These are phyloP conservation scores for Plasmodium berghei DNA, from an alignment of 169 alveolate genomes.

Conservation along the genomic window DNA sequence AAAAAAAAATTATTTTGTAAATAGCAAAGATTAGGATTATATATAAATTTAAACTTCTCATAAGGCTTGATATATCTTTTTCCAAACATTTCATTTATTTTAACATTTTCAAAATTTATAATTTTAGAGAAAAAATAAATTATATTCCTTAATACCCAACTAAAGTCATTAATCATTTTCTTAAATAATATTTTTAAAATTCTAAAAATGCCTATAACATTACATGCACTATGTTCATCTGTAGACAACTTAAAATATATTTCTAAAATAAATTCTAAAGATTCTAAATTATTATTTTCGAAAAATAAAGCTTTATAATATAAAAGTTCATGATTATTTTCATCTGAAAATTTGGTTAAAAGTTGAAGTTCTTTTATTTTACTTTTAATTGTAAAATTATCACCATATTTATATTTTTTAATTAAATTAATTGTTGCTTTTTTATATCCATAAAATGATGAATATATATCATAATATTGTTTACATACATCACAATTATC, in stretches of 20 bases:
- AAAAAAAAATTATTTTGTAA: constrained; percentile 37
- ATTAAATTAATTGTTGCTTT: constrained; percentile 40
- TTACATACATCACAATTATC: constrained; percentile 72
- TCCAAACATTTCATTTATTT: not conserved
- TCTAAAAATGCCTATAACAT: constrained; percentile 63
- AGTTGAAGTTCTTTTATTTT: constrained; percentile 63
- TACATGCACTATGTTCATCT: constrained; percentile 67
- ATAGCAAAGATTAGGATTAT: constrained; percentile 14
- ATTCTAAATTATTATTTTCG: constrained; percentile 46
- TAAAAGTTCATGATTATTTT: constrained; percentile 46
- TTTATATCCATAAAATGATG: constrained; percentile 72
- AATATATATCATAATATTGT: constrained; percentile 73
- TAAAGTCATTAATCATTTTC: constrained; percentile 20
- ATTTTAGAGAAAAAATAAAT: too few species aligned
- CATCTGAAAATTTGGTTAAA: constrained; percentile 33
- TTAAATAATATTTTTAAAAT: constrained; percentile 62
- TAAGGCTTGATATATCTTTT: too few species aligned
- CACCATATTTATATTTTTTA: constrained; percentile 62
- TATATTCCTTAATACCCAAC: too few species aligned
- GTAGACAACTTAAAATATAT: constrained; percentile 57
- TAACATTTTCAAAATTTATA: not conserved
- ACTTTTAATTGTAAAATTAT: constrained; percentile 67
- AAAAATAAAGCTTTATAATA: constrained; percentile 59
- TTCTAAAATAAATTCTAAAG: constrained; percentile 48
- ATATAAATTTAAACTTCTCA: not conserved